A percentile compares a stretch with the other conserved stretches of the same genome.
These are phyloP conservation scores for Nitzschia putrida DNA, from an alignment of 108 stramenopile genomes.

Conservation along the genomic window DNA sequence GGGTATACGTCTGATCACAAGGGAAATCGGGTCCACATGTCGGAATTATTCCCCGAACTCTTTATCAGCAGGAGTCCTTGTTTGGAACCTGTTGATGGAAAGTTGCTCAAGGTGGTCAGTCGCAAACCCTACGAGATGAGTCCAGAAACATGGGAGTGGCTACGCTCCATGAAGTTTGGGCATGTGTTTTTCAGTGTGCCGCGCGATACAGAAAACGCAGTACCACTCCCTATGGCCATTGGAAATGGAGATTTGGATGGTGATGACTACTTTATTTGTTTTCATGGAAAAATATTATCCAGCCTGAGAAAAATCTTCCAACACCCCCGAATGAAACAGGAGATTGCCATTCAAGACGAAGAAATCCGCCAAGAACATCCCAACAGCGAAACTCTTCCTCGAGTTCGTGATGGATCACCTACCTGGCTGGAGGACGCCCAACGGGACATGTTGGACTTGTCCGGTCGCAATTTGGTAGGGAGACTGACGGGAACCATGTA, in stretches of 20 bases:
- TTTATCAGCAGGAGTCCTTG: constrained; percentile 4
- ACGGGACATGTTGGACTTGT: neutral
- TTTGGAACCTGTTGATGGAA: neutral
- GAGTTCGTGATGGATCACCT: neutral
- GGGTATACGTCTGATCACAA: neutral
- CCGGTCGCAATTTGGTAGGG: neutral
- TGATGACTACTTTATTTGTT: constrained; percentile 1
- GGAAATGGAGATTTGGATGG: constrained; percentile 16
- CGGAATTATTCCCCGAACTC: neutral
- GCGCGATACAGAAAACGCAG: neutral
- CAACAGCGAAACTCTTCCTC: neutral
- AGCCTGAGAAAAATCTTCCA: neutral
- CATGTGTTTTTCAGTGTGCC: neutral
- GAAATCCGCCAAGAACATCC: neutral
- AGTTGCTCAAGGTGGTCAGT: neutral
- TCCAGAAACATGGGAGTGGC: constrained; percentile 1
- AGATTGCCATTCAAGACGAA: neutral
- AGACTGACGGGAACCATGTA: neutral
- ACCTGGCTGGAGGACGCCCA: neutral
- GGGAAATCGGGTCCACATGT: neutral
- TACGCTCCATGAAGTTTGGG: constrained; percentile 5
- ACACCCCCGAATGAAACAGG: neutral
- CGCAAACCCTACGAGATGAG: neutral
- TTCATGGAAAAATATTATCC: neutral
- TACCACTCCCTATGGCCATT: neutral